These are phyloP conservation scores for Parietaria judaica DNA, from an alignment of 306 rosid genomes.

Conservation along the genomic window DNA sequence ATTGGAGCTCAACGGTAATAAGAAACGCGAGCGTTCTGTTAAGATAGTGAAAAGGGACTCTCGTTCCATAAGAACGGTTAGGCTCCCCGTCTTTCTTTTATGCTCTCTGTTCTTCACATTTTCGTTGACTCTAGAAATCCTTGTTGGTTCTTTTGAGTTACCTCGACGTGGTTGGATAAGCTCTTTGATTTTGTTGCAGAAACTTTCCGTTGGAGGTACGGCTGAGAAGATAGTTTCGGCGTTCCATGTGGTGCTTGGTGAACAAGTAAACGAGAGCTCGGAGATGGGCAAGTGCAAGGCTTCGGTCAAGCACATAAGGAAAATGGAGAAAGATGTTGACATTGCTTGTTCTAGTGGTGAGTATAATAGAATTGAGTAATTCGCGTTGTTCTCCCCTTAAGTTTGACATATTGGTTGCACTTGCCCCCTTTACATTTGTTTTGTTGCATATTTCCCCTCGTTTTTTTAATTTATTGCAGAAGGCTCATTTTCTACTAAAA, in stretches of 20 bases:
- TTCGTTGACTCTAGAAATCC: background rate
- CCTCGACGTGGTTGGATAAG: slow-evolving; percentile 8
- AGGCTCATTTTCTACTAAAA: background rate
- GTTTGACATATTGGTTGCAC: no score
- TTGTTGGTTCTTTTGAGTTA: slow-evolving; percentile 9
- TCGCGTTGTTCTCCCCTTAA: no score
- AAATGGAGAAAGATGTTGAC: slow-evolving; percentile 71
- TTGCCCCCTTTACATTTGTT: no score
- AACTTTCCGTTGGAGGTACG: slow-evolving; percentile 72
- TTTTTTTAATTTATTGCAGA: background rate
- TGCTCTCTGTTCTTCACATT: background rate
- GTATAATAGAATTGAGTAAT: background rate
- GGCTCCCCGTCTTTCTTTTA: slow-evolving; percentile 19
- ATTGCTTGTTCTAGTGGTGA: slow-evolving; percentile 55
- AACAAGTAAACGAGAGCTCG: slow-evolving; percentile 58
- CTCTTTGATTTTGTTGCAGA: slow-evolving; percentile 31
- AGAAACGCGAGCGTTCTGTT: slow-evolving; percentile 71
- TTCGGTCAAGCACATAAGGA: slow-evolving; percentile 62
- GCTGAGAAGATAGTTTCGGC: slow-evolving; percentile 90
- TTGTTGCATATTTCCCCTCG: background rate
- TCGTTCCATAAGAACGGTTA: slow-evolving; percentile 78
- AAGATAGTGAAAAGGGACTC: slow-evolving; percentile 74
- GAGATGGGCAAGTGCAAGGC: slow-evolving; percentile 82
- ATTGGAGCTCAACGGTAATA: slow-evolving; percentile 43
- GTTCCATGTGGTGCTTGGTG: slow-evolving; percentile 68